Conservation (phyloP, 805 yeast species). For the Saccharomycopsis babjevae region DNA sequence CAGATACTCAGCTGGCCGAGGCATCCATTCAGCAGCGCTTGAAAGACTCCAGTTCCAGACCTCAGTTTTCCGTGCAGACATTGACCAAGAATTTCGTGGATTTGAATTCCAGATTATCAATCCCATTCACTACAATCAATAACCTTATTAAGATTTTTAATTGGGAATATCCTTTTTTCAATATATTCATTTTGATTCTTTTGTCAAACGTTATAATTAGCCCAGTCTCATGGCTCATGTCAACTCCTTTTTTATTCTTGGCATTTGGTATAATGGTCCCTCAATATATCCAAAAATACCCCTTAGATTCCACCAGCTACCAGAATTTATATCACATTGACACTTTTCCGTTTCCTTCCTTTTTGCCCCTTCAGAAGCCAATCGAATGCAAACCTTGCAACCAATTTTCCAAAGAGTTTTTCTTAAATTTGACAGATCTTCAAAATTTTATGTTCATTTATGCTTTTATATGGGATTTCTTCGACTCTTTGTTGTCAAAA, state of each 20-base stretch:
- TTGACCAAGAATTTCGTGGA: conserved; percentile 61
- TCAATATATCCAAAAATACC: conserved; percentile 47
- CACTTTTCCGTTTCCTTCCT: conserved; percentile 36
- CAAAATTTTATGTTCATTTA: conserved; percentile 72
- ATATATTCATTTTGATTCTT: conserved; percentile 45
- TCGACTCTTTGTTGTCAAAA: conserved; percentile 38
- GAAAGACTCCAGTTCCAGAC: conserved; percentile 52
- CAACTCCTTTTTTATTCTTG: conserved; percentile 46
- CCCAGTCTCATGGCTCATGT: conserved; percentile 42
- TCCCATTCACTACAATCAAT: conserved; percentile 55
- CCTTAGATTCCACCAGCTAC: conserved; percentile 20
- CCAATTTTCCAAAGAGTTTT: conserved; percentile 67
- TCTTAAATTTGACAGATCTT: conserved; percentile 69
- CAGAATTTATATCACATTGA: conserved; percentile 19
- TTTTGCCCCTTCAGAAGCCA: conserved; percentile 34
- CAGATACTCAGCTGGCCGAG: conserved; percentile 34
- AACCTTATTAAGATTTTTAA: conserved; percentile 40
- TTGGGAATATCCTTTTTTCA: conserved; percentile 57
- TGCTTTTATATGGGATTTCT: conserved; percentile 49
- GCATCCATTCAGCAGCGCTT: conserved; percentile 40
- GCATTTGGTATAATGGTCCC: conserved; percentile 56
- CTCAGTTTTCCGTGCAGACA: conserved; percentile 55
- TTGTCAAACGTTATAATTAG: conserved; percentile 45
- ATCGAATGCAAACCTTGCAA: conserved; percentile 28
- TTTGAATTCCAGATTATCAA: conserved; percentile 50